Base-by-base conservation (phyloP, 495 filamentous ascomycete genomes). In the Penicillium dipodomyicola region DNA sequence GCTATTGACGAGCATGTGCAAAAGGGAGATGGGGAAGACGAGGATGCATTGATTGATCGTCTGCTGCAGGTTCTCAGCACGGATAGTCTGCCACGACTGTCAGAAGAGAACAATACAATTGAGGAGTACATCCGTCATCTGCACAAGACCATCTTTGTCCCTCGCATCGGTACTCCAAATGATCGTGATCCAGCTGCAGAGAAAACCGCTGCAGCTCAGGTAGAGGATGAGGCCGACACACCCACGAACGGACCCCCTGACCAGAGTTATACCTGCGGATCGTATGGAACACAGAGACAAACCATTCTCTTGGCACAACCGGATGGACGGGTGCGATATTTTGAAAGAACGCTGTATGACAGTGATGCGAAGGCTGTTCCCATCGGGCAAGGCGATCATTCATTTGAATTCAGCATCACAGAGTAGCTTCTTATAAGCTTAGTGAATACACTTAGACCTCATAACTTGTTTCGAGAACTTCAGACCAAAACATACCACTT, bases 221-320 rank as follows among this genome's bases (percentile, higher is more conserved):
- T 68, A 20, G 65, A 62, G 57, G 67, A 64, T 37, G 63, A 67
- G 40, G 48, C 48, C 19, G 58, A 60, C 10, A 42, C 57, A 11
- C 46, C 55, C 3, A 25, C 56, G 9, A 62, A 71, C 25, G 61
- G 57, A 19, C 45, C 54, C n/a, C 47, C 66, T 32, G 60, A 65
- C 25, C 64, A 62, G 39, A 64, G 63, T 15, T 79, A 68, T 57
- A 60, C 61, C 20, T 62, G 67, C 20, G 76, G 76, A 0, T 57
- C 67, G 5, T 97, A 98, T 72, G 94, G 94, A n/a, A 98, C 94
- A 1, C 90, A 96, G 69, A 85, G 90, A 60, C 93, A 98, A 77
- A 96, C 91, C 0, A 76, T 97, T 12, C 75, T 97, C 23, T 77
- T 97, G 17, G 86, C 96, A 25, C 84, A 85, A 58, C 81, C 80